Evolutionary conservation across 306 rosid species (phyloP).

Genomic region (Astragalus glycyphyllos): DNA sequence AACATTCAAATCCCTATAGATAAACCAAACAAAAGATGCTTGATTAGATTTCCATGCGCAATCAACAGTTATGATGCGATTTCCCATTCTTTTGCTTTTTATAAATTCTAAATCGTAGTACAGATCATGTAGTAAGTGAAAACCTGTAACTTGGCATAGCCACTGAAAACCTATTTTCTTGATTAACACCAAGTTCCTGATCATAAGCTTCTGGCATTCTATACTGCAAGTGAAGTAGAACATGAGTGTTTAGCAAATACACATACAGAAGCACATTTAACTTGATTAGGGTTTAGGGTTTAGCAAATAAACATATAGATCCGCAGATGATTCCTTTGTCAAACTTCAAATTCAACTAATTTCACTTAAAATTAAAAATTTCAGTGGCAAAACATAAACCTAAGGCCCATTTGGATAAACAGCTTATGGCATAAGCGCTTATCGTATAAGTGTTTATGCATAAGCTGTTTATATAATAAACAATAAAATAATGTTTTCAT

Average conservation of each 20-base stretch:
- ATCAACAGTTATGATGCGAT: neutral
- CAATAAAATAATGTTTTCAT: too few species aligned
- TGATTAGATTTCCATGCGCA: slow-evolving; percentile 16
- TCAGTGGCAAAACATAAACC: neutral
- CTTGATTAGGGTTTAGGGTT: neutral
- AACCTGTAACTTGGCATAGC: slow-evolving; percentile 52
- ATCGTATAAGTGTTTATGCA: too few species aligned
- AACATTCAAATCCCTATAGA: slow-evolving; percentile 65
- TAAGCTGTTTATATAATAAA: too few species aligned
- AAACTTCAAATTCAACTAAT: neutral
- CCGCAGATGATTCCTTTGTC: slow-evolving; percentile 8
- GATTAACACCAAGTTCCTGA: slow-evolving; percentile 77
- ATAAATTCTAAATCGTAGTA: neutral
- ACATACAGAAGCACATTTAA: slow-evolving; percentile 11
- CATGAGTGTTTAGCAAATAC: slow-evolving; percentile 26
- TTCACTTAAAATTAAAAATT: neutral
- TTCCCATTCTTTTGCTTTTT: slow-evolving; percentile 10
- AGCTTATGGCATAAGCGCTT: too few species aligned
- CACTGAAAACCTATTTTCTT: slow-evolving; percentile 90
- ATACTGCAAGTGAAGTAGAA: slow-evolving; percentile 66
- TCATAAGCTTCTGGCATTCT: slow-evolving; percentile 97
- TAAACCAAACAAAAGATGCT: slow-evolving; percentile 19
- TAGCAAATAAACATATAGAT: neutral
- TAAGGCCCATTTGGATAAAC: too few species aligned
- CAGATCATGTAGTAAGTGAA: slow-evolving; percentile 30